phyloP scores from a whole-genome alignment of 768 basidiomycete genomes.

The Tulasnella sp. region DNA sequence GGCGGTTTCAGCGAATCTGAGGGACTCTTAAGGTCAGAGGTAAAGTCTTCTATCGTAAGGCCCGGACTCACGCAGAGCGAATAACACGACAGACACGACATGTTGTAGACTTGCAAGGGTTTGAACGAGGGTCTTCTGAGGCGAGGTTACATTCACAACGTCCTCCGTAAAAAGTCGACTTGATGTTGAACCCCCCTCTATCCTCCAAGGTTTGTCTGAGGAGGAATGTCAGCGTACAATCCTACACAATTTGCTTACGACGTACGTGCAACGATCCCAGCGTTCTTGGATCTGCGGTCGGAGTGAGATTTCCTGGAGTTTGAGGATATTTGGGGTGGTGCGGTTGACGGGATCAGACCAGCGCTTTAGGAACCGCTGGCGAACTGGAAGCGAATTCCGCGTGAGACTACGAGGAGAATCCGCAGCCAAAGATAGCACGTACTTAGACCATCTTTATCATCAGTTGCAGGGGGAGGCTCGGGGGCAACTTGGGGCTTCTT shows the following conservation, averaged over 20 bases:
- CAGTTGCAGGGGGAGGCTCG: background rate
- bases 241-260: background rate
- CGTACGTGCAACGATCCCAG: background rate
- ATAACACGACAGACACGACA: background rate
- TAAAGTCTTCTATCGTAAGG: background rate
- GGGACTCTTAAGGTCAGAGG: background rate
- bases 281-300: background rate
- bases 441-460: background rate
- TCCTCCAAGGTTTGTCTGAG: background rate
- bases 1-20: background rate
- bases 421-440: background rate
- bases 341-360: background rate
- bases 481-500: background rate
- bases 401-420: background rate
- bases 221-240: background rate
- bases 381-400: background rate
- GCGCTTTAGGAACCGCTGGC: background rate
- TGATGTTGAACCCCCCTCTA: conserved; percentile 6
- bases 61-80: background rate
- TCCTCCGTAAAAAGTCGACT: background rate
- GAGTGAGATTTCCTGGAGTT: background rate
- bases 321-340: background rate
- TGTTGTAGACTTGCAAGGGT: conserved; percentile 1
- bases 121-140: background rate
- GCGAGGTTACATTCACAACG: background rate